Conservation (phyloP, 2,329 filamentous ascomycete species). For the Triangularia setosa region DNA sequence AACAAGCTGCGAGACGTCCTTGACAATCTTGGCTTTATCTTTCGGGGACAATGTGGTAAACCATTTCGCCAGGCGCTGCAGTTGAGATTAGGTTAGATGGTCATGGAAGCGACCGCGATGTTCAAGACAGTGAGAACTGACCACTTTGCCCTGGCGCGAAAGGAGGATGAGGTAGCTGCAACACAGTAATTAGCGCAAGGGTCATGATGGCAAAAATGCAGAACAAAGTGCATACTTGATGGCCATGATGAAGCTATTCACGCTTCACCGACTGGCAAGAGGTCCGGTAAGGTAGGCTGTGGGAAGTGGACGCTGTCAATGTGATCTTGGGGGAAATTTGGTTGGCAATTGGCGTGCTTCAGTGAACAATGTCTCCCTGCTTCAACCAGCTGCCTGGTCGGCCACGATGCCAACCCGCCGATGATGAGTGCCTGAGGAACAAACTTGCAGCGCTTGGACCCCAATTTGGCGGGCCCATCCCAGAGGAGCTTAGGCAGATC, state of each 20-base stretch:
- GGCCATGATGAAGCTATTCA: conserved; percentile 38
- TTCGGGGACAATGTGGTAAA: conserved; percentile 96
- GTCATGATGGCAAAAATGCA: neutral
- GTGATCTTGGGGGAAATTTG: conserved; percentile 7
- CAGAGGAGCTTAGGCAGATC: neutral
- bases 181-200: conserved; percentile 22
- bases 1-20: conserved; percentile 97
- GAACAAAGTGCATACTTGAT: conserved; percentile 43
- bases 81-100: neutral
- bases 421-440: conserved; percentile 16
- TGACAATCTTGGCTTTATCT: conserved; percentile 99
- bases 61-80: conserved; percentile 95
- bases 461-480: conserved; percentile 1
- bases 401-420: conserved; percentile 20
- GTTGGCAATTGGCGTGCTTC: neutral
- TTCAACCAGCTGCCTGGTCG: conserved; percentile 15
- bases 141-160: conserved; percentile 98
- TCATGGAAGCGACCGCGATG: conserved; percentile 25
- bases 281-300: conserved; percentile 2
- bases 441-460: conserved; percentile 9
- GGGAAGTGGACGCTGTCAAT: neutral
- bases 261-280: conserved; percentile 13
- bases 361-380: neutral
- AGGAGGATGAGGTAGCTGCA: conserved; percentile 92
- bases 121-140: conserved; percentile 49